Conservation (phyloP, 345 rosid species). For the Murraya paniculata region DNA sequence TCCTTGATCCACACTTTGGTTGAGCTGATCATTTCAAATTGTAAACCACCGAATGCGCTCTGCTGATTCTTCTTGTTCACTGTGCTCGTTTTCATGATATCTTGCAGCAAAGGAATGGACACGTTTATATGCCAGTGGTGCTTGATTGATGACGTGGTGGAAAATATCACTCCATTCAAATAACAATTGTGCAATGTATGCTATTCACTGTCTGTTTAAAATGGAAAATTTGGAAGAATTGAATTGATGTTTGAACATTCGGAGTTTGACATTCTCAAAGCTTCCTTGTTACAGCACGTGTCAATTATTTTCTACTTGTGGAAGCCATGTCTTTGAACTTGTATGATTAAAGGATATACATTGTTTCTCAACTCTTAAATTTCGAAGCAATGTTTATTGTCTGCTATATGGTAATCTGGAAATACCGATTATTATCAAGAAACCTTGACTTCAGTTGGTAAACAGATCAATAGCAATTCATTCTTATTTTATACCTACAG, state of each 20-base stretch:
- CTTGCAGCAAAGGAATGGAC: conserved; percentile 98
- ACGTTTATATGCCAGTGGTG: conserved; percentile 85
- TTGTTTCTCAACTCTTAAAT: conserved; percentile 11
- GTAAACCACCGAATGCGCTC: background rate
- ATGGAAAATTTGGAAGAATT: conserved; percentile 29
- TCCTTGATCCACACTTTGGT: background rate
- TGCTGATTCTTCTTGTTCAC: background rate
- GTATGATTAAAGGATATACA: conserved; percentile 25
- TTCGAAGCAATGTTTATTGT: background rate
- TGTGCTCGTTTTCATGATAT: background rate
- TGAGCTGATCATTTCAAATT: background rate
- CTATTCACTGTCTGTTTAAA: conserved; percentile 28
- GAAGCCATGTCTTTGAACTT: conserved; percentile 28
- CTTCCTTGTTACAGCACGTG: conserved; percentile 26
- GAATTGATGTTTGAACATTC: conserved; percentile 35
- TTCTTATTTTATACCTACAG: accelerated
- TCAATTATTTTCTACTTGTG: conserved; percentile 17
- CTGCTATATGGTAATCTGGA: background rate
- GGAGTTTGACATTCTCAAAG: conserved; percentile 28
- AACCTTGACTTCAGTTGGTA: background rate
- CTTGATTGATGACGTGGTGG: conserved; percentile 47
- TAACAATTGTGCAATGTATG: conserved; percentile 35
- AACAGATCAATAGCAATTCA: too few species aligned
- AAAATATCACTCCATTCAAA: conserved; percentile 17
- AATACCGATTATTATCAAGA: background rate